phyloP scores from a whole-genome alignment of 331 rosid genomes.

The Quercus lobata region DNA sequence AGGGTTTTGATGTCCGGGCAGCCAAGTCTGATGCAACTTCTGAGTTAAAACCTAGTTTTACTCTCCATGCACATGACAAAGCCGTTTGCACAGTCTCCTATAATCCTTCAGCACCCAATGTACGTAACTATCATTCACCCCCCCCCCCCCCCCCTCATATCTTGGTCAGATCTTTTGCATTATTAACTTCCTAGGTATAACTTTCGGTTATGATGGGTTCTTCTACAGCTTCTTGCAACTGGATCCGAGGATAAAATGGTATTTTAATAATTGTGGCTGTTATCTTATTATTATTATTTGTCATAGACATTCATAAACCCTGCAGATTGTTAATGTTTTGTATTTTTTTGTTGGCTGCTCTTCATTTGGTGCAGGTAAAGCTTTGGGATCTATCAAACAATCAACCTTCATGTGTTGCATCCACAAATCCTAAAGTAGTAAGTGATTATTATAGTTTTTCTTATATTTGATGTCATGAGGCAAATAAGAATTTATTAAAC shows the following conservation, averaged over 20 bases:
- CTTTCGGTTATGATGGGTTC: slow-evolving; percentile 7
- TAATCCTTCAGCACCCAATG: slow-evolving; percentile 69
- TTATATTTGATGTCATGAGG: neutral
- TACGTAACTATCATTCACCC: slow-evolving; percentile 21
- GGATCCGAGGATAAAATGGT: slow-evolving; percentile 89
- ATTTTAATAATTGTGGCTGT: slow-evolving; percentile 7
- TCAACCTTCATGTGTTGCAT: slow-evolving; percentile 72
- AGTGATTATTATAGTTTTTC: slow-evolving; percentile 12
- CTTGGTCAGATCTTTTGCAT: slow-evolving; percentile 2
- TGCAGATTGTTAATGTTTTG: slow-evolving; percentile 13
- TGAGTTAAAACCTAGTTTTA: slow-evolving; percentile 60
- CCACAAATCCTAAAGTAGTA: slow-evolving; percentile 55
- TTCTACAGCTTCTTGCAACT: slow-evolving; percentile 56
- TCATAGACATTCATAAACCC: neutral
- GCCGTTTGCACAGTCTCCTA: slow-evolving; percentile 69
- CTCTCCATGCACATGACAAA: slow-evolving; percentile 90
- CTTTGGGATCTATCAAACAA: slow-evolving; percentile 93
- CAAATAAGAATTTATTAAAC: neutral
- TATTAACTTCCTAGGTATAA: slow-evolving; percentile 10
- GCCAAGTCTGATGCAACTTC: slow-evolving; percentile 51
- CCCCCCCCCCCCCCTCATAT: neutral
- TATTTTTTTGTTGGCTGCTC: neutral
- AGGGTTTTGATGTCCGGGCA: slow-evolving; percentile 75
- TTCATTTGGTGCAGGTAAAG: slow-evolving; percentile 52
- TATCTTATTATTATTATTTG: neutral